Evolutionary conservation across 2,329 filamentous ascomycete genomes (phyloP).

Genomic region (Trichoderma harzianum): DNA sequence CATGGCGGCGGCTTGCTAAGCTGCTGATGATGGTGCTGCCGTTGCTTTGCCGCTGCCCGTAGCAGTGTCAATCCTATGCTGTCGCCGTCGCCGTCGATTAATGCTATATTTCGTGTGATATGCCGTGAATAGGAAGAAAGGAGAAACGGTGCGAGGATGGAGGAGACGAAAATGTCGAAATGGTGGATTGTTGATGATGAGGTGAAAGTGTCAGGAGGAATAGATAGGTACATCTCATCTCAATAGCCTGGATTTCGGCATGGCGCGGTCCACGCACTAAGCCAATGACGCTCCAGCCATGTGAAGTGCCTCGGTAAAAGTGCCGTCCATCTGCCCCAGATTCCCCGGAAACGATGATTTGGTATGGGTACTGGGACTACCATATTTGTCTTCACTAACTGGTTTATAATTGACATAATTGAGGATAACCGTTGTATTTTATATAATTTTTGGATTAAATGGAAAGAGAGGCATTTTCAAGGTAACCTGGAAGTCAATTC

Average conservation of each 20-base stretch:
- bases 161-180: neutral
- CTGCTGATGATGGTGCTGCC: neutral
- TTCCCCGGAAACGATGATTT: neutral
- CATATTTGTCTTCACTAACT: no score
- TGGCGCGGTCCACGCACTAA: neutral
- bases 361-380: no score
- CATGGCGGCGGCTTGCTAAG: conserved; percentile 49
- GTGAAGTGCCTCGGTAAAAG: conserved; percentile 17
- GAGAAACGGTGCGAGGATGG: neutral
- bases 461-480: no score
- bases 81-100: neutral
- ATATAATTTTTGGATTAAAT: no score
- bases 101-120: neutral
- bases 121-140: no score
- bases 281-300: conserved; percentile 9
- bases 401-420: no score
- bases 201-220: neutral
- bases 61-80: neutral
- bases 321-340: neutral
- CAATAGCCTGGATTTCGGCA: neutral
- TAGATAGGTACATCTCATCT: neutral
- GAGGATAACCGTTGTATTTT: no score
- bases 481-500: no score
- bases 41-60: neutral
- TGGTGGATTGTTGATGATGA: neutral